A percentile compares a stretch with the other conserved stretches of the same genome.
Evolutionary conservation across 345 rosid species (phyloP).

Genomic region (Citrus mangshanensis): DNA sequence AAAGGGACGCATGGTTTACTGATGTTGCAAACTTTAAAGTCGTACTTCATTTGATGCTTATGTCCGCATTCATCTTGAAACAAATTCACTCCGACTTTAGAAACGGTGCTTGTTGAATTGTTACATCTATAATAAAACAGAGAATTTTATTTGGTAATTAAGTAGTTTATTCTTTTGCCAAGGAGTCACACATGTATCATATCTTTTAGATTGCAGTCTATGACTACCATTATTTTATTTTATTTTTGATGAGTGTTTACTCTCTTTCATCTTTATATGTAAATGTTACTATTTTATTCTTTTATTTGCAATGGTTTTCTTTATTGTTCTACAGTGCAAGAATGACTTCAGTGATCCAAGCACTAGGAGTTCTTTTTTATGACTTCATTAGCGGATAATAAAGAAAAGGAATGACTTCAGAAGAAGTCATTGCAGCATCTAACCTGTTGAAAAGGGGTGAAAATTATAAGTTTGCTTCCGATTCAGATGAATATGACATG

Average conservation of each 20-base stretch:
- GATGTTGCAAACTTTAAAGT: too few relatives aligned
- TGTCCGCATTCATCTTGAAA: not conserved
- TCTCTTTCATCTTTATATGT: not conserved
- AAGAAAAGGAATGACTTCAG: constrained; percentile 32
- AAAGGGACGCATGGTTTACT: too few relatives aligned
- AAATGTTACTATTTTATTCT: not conserved
- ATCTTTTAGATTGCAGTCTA: not conserved
- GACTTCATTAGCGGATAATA: constrained; percentile 45
- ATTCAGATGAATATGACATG: constrained; percentile 7
- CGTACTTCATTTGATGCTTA: too few relatives aligned
- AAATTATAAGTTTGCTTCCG: not conserved
- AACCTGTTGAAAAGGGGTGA: constrained; percentile 21
- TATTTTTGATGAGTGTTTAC: not conserved
- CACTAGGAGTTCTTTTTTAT: constrained; percentile 32
- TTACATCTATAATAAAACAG: too few relatives aligned
- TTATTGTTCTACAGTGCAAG: constrained; percentile 25
- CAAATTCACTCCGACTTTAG: too few relatives aligned
- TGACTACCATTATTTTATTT: not conserved
- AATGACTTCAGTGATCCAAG: constrained; percentile 35
- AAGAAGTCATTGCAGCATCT: constrained; percentile 27
- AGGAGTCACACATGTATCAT: not conserved
- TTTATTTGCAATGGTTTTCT: not conserved
- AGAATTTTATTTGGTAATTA: not conserved
- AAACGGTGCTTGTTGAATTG: too few relatives aligned
- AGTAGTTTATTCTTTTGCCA: not conserved